Evolutionary conservation across 768 basidiomycete genomes (phyloP), one percentile per base, ranked within the genome.

Genomic region (Serendipita sp.): DNA sequence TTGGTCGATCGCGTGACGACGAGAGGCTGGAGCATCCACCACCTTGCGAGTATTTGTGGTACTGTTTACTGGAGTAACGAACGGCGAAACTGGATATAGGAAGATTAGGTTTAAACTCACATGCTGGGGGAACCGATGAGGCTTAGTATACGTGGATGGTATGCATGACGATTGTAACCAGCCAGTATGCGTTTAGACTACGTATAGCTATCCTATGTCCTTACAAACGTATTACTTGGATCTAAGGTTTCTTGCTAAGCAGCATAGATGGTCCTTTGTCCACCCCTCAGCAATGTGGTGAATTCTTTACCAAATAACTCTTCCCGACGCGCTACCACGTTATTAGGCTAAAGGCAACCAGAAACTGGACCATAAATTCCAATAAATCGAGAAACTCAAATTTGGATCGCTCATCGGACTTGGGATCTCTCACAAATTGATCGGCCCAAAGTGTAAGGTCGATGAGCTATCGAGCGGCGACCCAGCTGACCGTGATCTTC

Each of bases 361-460:
- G 18, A 32, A 53, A 18, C 8, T 53, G 18, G 18, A 53, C 18
- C 48, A 18, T 53, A 32, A 18, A 53, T 34, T 24, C 10, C 18
- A 18, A 53, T 18, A 18, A 53, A 53, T 34, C 32, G 10, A n/a
- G 32, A 53, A 18, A 53, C 48, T 34, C 32, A 16, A 8, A 53
- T 34, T 18, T 34, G 48, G 10, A 53, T 53, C 48, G 18, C 16
- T 18, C 32, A 53, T 53, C 48, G 48, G 48, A 24, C 32, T 37
- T 51, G 18, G 48, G 48, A 60, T 34, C 35, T 60, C n/a, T 38
- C 16, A 37, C 56, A 37, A 34, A 28, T 60, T 60, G 56, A 60
- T 60, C 56, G 56, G 56, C 56, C n/a, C 37, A 60, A 32, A 28
- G 37, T n/a, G 56, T 60, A 37, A 60, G 56, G 28, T n/a, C 28